These are phyloP conservation scores for Coniosporium tulheliwenetii DNA, from an alignment of 2,329 filamentous ascomycete species.

Conservation along the genomic window DNA sequence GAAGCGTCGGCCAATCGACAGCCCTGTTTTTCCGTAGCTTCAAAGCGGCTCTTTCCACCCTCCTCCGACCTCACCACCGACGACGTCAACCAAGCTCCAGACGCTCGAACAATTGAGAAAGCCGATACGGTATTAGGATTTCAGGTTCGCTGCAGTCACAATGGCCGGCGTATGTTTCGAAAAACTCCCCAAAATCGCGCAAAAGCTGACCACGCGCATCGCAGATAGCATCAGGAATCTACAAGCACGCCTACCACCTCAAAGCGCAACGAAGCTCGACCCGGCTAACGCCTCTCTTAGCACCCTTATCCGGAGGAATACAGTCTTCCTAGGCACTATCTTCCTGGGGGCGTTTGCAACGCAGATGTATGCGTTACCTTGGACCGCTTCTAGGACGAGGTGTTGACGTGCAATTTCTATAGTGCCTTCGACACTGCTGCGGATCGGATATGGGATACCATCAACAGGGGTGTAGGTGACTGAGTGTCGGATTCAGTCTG, in stretches of 20 bases:
- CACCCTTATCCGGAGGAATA: conserved; percentile 73
- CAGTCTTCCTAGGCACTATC: conserved; percentile 70
- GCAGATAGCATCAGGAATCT: conserved; percentile 37
- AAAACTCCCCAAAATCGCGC: too few species aligned
- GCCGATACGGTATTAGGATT: too few species aligned
- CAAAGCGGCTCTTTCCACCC: conserved; percentile 1
- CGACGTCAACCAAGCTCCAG: too few species aligned
- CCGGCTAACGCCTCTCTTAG: conserved; percentile 31
- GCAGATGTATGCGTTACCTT: conserved; percentile 58
- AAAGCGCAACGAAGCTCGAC: conserved; percentile 6
- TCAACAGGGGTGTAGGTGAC: conserved; percentile 77
- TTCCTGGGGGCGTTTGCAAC: conserved; percentile 81
- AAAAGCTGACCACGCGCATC: too few species aligned
- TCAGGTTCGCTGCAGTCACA: conserved; percentile 16
- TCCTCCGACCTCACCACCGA: background rate
- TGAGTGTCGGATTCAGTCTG: background rate
- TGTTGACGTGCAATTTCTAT: conserved; percentile 5
- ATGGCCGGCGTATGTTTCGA: conserved; percentile 42
- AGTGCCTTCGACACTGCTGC: conserved; percentile 73
- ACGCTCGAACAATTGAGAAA: too few species aligned
- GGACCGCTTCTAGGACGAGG: conserved; percentile 5
- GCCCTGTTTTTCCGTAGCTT: conserved; percentile 2
- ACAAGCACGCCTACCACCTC: conserved; percentile 25
- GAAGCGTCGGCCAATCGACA: too few species aligned
- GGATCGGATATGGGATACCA: conserved; percentile 75